Evolutionary conservation across 2,329 filamentous ascomycete species (phyloP).

Genomic region (Dactylellina haptotyla): DNA sequence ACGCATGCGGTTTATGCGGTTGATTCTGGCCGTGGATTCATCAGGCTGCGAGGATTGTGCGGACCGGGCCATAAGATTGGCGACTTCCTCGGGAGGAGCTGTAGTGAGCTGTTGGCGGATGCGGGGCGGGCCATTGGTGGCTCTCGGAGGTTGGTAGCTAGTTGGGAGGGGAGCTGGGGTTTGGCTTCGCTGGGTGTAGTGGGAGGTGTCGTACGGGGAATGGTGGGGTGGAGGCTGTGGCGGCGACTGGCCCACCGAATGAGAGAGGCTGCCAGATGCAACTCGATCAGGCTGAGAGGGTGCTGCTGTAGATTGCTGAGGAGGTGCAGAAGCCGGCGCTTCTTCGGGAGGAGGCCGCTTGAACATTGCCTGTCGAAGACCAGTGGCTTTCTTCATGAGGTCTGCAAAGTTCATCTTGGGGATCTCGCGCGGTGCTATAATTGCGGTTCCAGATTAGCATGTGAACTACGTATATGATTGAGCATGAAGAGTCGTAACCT

Average conservation of each 20-base stretch:
- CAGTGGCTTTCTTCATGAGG: constrained; percentile 28
- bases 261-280: neutral
- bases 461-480: neutral
- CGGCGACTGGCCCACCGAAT: neutral
- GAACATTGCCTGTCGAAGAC: constrained; percentile 22
- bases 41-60: neutral
- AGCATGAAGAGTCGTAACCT: neutral
- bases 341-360: constrained; percentile 1
- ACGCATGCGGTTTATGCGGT: constrained; percentile 4
- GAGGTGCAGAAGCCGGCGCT: neutral
- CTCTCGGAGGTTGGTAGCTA: neutral
- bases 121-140: neutral
- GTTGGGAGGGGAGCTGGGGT: constrained; percentile 2
- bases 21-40: neutral
- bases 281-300: neutral
- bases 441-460: neutral
- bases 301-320: neutral
- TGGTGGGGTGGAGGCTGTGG: neutral
- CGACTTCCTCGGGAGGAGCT: neutral
- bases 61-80: constrained; percentile 21
- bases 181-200: constrained; percentile 1
- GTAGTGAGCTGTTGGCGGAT: neutral
- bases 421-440: constrained; percentile 20
- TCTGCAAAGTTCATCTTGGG: constrained; percentile 46
- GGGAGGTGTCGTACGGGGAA: neutral